Evolutionary conservation across 73 alveolate species (phyloP), one percentile per base, ranked within the genome.

Genomic region (Stentor coeruleus): DNA sequence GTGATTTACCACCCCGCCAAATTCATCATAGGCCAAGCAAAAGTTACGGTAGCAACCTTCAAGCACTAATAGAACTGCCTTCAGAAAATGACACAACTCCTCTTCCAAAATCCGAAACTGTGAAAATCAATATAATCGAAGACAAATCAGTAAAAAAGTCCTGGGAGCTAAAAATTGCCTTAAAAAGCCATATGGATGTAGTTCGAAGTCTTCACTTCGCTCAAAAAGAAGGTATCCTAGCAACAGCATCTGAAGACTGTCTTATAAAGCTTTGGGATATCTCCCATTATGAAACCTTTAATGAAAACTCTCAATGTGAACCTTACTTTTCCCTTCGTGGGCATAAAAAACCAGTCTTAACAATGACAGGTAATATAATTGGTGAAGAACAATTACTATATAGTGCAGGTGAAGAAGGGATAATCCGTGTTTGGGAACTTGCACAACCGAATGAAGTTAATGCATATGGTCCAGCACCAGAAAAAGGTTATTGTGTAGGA

Each of bases 321-420:
- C 88, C 88, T 6, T 83, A 83, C 57, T 59, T 83, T n/a, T 39
- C 88, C 20, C 49, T 83, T 39, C 72, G 88, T 40, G 88, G 79
- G 36, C 88, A 83, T 14, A 83, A 76, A 3, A 84, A 84, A 36
- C 83, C 88, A 4, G n/a, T 83, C 3, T 83, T 83, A 40, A 77
- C 88, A 36, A 74, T 83, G 3, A 59, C 88, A 3, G 88, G 88
- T 40, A n/a, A n/a, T n/a, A n/a, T n/a, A n/a, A n/a, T n/a, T n/a
- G n/a, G n/a, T n/a, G n/a, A n/a, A n/a, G n/a, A n/a, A n/a, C 72
- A 83, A 74, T 35, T 74, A 28, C 57, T 83, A 1, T 74, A 73
- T 38, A 39, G 77, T 38, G 88, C 88, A n/a, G 88, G 88, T 28
- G 41, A 74, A 40, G 88, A 83, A 83, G 88, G 88, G 31, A 84